A percentile compares a stretch with the other conserved stretches of the same genome.
Conservation (phyloP, 352 stramenopile genomes). For the Discostella stelligera region DNA sequence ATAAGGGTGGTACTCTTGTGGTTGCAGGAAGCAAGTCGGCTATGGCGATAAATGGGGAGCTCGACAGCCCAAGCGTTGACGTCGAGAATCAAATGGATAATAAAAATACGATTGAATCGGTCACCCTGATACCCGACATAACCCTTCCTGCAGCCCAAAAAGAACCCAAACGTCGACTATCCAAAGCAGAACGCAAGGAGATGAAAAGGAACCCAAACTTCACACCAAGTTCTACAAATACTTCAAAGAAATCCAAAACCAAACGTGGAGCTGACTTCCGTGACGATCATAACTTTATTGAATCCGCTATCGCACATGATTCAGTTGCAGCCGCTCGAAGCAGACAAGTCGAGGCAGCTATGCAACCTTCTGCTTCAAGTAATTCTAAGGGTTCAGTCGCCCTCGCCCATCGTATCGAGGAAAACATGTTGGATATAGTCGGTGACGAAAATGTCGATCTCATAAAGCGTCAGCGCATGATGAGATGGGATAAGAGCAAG, state of each 20-base stretch:
- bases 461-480: conserved; percentile 95
- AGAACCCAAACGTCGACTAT: conserved; percentile 86
- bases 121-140: background rate
- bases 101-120: background rate
- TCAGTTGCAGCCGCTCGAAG: conserved; percentile 59
- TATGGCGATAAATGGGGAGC: conserved; percentile 56
- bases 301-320: conserved; percentile 72
- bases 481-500: conserved; percentile 98
- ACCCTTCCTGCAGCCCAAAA: background rate
- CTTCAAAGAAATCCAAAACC: conserved; percentile 60
- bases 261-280: conserved; percentile 71
- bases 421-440: conserved; percentile 96
- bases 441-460: conserved; percentile 96
- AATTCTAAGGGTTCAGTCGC: conserved; percentile 53
- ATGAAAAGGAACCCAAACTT: conserved; percentile 86
- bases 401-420: conserved; percentile 85
- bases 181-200: conserved; percentile 92
- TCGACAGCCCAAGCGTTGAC: conserved; percentile 25
- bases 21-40: conserved; percentile 68
- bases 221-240: conserved; percentile 13
- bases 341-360: conserved; percentile 77
- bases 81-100: conserved; percentile 19
- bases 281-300: conserved; percentile 80
- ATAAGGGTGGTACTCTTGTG: conserved; percentile 76
- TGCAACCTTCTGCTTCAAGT: conserved; percentile 76